Percentiles rank a stretch among this genome's conserved stretches.
Conservation (phyloP, 345 rosid genomes). For the Durio zibethinus region DNA sequence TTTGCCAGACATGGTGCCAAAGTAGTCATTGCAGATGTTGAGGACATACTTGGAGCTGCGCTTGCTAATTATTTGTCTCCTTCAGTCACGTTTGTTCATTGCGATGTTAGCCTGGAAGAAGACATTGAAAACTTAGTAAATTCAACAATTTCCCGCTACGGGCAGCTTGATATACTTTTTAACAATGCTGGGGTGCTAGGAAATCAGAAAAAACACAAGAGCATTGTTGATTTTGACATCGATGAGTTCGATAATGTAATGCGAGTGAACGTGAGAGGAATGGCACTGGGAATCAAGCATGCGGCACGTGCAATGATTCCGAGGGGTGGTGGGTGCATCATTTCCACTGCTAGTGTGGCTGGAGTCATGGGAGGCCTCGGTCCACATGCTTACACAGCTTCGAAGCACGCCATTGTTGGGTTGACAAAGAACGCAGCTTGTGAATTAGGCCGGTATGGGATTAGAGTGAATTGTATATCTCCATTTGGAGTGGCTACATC, state of each 20-base stretch:
- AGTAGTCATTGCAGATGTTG: conserved; percentile 73
- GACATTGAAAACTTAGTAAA: conserved; percentile 55
- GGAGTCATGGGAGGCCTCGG: conserved; percentile 85
- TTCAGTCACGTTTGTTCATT: conserved; percentile 51
- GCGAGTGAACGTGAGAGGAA: conserved; percentile 67
- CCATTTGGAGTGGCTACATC: conserved; percentile 89
- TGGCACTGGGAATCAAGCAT: conserved; percentile 75
- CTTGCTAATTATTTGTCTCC: conserved; percentile 46
- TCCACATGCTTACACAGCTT: conserved; percentile 85
- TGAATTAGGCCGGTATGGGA: conserved; percentile 70
- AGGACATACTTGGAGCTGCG: conserved; percentile 41
- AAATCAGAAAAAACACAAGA: conserved; percentile 55
- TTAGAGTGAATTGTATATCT: conserved; percentile 77
- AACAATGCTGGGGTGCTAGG: conserved; percentile 87
- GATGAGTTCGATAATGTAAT: conserved; percentile 67
- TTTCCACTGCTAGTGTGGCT: conserved; percentile 77
- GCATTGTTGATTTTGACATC: conserved; percentile 58
- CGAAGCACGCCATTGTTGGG: conserved; percentile 84
- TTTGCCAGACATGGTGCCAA: conserved; percentile 74
- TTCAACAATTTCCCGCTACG: conserved; percentile 49
- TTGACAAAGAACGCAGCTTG: conserved; percentile 75
- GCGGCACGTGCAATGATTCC: conserved; percentile 73
- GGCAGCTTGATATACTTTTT: conserved; percentile 59
- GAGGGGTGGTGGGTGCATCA: conserved; percentile 56
- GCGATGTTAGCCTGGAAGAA: conserved; percentile 63